Conservation (phyloP, 768 basidiomycete species). For the Phallus indusiatus region DNA sequence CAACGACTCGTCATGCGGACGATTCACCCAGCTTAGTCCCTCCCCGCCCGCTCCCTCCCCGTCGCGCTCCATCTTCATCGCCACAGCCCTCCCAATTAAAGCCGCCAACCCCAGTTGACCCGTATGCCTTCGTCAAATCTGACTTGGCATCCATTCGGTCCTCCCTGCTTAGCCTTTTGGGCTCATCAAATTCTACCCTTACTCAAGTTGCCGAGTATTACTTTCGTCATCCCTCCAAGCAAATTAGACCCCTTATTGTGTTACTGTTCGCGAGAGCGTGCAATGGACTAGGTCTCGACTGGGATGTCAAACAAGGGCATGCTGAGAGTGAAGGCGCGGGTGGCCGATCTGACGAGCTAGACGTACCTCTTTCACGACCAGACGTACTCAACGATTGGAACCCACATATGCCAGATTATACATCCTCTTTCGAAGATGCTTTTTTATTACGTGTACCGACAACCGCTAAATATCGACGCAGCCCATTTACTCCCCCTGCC, state of each 20-base stretch:
- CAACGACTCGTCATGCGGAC: neutral
- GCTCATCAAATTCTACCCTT: constrained; percentile 81
- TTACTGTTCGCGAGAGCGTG: constrained; percentile 87
- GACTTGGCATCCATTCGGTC: constrained; percentile 66
- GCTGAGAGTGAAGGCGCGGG: constrained; percentile 48
- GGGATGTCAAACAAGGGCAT: constrained; percentile 50
- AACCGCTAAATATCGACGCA: constrained; percentile 19
- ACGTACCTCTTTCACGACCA: constrained; percentile 68
- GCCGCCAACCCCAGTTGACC: constrained; percentile 31
- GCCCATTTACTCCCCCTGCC: constrained; percentile 25
- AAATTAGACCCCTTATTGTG: constrained; percentile 82
- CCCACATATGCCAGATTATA: constrained; percentile 73
- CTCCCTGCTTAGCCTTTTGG: constrained; percentile 68
- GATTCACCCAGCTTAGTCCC: neutral
- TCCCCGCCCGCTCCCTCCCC: neutral
- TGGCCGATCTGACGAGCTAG: constrained; percentile 51
- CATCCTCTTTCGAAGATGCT: constrained; percentile 49
- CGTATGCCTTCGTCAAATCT: constrained; percentile 57
- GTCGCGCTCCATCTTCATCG: neutral
- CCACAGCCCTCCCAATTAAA: neutral
- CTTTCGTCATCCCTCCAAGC: constrained; percentile 82
- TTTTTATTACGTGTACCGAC: constrained; percentile 44
- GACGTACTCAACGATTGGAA: constrained; percentile 90
- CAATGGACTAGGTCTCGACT: constrained; percentile 72
- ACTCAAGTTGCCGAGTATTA: constrained; percentile 87